These are phyloP conservation scores for Rhizophora mangle DNA, from an alignment of 345 rosid species.

Conservation along the genomic window DNA sequence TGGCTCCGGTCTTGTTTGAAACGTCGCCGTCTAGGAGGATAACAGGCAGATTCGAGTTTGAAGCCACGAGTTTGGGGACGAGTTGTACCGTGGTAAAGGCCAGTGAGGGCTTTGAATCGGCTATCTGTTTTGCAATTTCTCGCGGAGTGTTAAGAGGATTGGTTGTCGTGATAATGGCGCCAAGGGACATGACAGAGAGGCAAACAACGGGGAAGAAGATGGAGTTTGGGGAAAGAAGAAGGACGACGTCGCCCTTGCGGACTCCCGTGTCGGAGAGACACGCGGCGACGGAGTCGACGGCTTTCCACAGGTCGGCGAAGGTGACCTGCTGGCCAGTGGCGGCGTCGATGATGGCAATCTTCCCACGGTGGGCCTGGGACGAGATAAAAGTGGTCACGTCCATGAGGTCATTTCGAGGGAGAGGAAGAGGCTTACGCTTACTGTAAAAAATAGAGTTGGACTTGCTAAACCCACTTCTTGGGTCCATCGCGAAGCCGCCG, in stretches of 20 bases:
- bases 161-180: slow-evolving; percentile 82
- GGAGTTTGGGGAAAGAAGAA: slow-evolving; percentile 89
- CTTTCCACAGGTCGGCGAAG: slow-evolving; percentile 65
- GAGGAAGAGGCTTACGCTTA: slow-evolving; percentile 51
- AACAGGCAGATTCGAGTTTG: slow-evolving; percentile 39
- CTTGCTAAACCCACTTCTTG: slow-evolving; percentile 62
- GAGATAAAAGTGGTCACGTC: slow-evolving; percentile 82
- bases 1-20: slow-evolving; percentile 6
- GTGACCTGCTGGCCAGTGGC: slow-evolving; percentile 58
- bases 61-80: slow-evolving; percentile 51
- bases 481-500: slow-evolving; percentile 23
- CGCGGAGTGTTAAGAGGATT: slow-evolving; percentile 75
- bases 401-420: slow-evolving; percentile 51
- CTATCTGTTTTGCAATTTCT: slow-evolving; percentile 65
- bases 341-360: slow-evolving; percentile 80
- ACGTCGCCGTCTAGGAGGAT: slow-evolving; percentile 53
- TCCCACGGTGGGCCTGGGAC: slow-evolving; percentile 69
- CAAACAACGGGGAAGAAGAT: slow-evolving; percentile 81
- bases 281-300: slow-evolving; percentile 64
- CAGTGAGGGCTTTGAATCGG: slow-evolving; percentile 61
- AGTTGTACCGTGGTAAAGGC: slow-evolving; percentile 65
- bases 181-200: slow-evolving; percentile 90
- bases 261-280: slow-evolving; percentile 64
- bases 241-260: slow-evolving; percentile 75
- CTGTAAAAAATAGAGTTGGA: slow-evolving; percentile 67